A percentile compares a stretch with the other conserved stretches of the same genome.
Conservation (phyloP, 108 stramenopile genomes). For the Skeletonema tropicum region DNA sequence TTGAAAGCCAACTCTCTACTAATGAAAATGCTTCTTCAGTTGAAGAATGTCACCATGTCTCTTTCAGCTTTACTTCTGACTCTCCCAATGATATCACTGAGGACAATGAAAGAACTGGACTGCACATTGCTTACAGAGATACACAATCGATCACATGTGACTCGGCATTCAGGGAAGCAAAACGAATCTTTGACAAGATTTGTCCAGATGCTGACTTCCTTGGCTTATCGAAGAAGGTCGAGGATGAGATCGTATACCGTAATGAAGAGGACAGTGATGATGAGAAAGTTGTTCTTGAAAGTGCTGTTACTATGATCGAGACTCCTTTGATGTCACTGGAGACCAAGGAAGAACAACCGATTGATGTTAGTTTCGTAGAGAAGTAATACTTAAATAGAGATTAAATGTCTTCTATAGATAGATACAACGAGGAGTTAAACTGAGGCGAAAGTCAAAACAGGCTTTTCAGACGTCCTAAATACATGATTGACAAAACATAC, state of each 20-base stretch:
- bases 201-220: constrained; percentile 77
- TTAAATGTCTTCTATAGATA: too few species aligned
- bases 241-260: constrained; percentile 60
- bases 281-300: constrained; percentile 66
- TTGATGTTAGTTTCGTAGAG: too few species aligned
- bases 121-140: constrained; percentile 56
- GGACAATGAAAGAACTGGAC: constrained; percentile 29
- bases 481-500: background rate
- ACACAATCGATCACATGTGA: constrained; percentile 65
- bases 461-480: too few species aligned
- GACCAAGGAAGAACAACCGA: background rate
- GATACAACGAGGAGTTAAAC: too few species aligned
- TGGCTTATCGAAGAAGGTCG: constrained; percentile 55
- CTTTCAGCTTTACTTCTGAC: constrained; percentile 50
- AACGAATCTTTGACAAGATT: constrained; percentile 66
- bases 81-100: background rate
- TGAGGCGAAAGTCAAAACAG: too few species aligned
- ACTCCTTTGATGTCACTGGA: background rate
- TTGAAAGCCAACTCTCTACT: constrained; percentile 17
- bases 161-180: constrained; percentile 74
- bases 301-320: constrained; percentile 68
- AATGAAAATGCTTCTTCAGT: constrained; percentile 7
- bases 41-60: constrained; percentile 39
- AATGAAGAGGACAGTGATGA: constrained; percentile 65
- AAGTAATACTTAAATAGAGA: too few species aligned